Evolutionary conservation across 1,139 yeast genomes (phyloP).

Genomic region (Eremothecium coryli): DNA sequence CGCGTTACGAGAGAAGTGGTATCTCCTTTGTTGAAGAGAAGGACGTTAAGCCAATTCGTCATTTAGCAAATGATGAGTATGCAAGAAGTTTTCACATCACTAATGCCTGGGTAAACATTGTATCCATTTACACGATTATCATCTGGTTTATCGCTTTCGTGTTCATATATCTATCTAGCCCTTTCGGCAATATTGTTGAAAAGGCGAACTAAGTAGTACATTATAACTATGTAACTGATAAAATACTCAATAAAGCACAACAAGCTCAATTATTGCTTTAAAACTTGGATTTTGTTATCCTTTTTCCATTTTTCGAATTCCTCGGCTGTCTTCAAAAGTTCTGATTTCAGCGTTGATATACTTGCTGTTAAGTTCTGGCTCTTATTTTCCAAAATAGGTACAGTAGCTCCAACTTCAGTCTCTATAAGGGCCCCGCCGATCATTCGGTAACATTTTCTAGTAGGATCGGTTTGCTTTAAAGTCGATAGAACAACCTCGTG

Average conservation of each 20-base stretch:
- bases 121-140: slow-evolving; percentile 61
- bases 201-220: no score
- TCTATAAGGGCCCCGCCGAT: slow-evolving; percentile 89
- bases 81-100: slow-evolving; percentile 89
- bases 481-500: slow-evolving; percentile 50
- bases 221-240: no score
- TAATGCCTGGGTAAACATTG: slow-evolving; percentile 84
- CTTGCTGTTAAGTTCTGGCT: slow-evolving; percentile 38
- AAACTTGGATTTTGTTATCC: slow-evolving; percentile 56
- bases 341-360: slow-evolving; percentile 38
- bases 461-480: slow-evolving; percentile 38
- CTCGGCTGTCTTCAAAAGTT: slow-evolving; percentile 39
- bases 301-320: slow-evolving; percentile 59
- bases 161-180: slow-evolving; percentile 48
- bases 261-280: slow-evolving; percentile 35
- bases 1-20: slow-evolving; percentile 78
- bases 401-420: slow-evolving; percentile 67
- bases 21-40: slow-evolving; percentile 56
- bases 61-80: slow-evolving; percentile 92
- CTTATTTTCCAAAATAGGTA: slow-evolving; percentile 58
- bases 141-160: slow-evolving; percentile 70
- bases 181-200: slow-evolving; percentile 14
- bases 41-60: slow-evolving; percentile 76
- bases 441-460: slow-evolving; percentile 84
- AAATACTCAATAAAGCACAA: no score